Evolutionary conservation across 129 eudicot species (phyloP).

Genomic region (Helianthus tuberosus): DNA sequence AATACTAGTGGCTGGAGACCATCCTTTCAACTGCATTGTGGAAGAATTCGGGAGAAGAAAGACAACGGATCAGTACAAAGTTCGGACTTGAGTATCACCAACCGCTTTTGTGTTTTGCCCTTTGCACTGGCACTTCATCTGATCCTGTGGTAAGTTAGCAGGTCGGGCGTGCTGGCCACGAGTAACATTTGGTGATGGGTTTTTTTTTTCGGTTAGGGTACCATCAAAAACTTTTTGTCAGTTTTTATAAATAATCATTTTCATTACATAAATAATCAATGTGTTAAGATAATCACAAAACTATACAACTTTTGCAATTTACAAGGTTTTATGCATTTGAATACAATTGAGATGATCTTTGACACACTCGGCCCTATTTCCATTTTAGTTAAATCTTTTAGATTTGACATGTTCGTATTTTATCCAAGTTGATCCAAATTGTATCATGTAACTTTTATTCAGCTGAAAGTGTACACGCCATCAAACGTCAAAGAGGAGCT

Average conservation of each 20-base stretch:
- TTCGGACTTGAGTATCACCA: slow-evolving; percentile 56
- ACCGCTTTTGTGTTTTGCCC: slow-evolving; percentile 79
- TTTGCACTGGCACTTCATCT: slow-evolving; percentile 80
- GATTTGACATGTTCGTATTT: no score
- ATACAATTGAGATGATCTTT: no score
- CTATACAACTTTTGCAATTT: no score
- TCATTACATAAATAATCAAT: not conserved
- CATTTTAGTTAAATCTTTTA: no score
- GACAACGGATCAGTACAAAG: slow-evolving; percentile 54
- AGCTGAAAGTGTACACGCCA: slow-evolving; percentile 81
- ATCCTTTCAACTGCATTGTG: slow-evolving; percentile 72
- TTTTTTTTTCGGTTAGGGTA: not conserved
- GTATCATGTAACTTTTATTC: slow-evolving; percentile 7
- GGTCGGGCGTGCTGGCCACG: not conserved
- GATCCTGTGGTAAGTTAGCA: slow-evolving; percentile 68
- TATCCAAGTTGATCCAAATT: no score
- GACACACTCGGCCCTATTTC: no score
- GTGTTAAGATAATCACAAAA: no score
- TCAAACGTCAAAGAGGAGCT: slow-evolving; percentile 66
- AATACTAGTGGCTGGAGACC: slow-evolving; percentile 81
- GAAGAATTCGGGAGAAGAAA: slow-evolving; percentile 78
- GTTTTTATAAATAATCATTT: not conserved
- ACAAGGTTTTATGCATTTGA: no score
- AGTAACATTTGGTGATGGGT: not conserved
- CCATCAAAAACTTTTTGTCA: not conserved